Evolutionary conservation across 805 yeast species (phyloP).

Genomic region (Barnettozyma wickerhamii): DNA sequence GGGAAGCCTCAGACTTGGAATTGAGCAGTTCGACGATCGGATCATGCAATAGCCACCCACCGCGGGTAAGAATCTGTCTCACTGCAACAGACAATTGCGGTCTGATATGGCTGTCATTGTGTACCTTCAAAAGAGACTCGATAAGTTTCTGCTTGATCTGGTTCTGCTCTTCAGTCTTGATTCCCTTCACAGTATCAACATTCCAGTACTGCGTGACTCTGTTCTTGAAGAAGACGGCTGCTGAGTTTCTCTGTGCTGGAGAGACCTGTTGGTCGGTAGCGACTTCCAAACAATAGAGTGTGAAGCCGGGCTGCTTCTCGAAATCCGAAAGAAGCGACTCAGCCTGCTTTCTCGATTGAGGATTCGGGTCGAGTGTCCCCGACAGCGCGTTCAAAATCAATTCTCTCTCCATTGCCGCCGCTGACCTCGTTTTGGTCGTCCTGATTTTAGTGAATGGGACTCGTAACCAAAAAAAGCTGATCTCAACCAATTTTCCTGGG

Average conservation of each 20-base stretch:
- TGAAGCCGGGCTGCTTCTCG: slow-evolving; percentile 56
- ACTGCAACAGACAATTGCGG: slow-evolving; percentile 57
- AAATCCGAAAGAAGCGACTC: slow-evolving; percentile 46
- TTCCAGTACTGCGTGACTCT: slow-evolving; percentile 54
- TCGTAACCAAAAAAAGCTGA: too few species aligned
- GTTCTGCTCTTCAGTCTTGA: slow-evolving; percentile 46
- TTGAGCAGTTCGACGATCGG: slow-evolving; percentile 33
- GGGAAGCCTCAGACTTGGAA: slow-evolving; percentile 32
- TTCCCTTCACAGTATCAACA: slow-evolving; percentile 26
- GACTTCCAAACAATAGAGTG: slow-evolving; percentile 48
- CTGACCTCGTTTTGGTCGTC: too few species aligned
- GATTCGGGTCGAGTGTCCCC: slow-evolving; percentile 51
- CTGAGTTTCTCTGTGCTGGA: slow-evolving; percentile 46
- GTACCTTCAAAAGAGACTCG: slow-evolving; percentile 42
- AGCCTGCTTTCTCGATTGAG: slow-evolving; percentile 45
- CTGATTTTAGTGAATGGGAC: too few species aligned
- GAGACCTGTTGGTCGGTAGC: slow-evolving; percentile 41
- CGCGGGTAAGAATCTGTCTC: slow-evolving; percentile 46
- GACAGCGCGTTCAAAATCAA: slow-evolving; percentile 45
- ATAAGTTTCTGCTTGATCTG: slow-evolving; percentile 51
- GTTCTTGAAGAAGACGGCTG: slow-evolving; percentile 69
- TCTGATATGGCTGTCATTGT: slow-evolving; percentile 38
- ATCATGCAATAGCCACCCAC: slow-evolving; percentile 30
- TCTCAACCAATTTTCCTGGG: too few species aligned
- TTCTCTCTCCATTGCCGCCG: slow-evolving; percentile 36